Base-by-base conservation (phyloP, 2,329 filamentous ascomycete species). In the Cladobotryum mycophilum region DNA sequence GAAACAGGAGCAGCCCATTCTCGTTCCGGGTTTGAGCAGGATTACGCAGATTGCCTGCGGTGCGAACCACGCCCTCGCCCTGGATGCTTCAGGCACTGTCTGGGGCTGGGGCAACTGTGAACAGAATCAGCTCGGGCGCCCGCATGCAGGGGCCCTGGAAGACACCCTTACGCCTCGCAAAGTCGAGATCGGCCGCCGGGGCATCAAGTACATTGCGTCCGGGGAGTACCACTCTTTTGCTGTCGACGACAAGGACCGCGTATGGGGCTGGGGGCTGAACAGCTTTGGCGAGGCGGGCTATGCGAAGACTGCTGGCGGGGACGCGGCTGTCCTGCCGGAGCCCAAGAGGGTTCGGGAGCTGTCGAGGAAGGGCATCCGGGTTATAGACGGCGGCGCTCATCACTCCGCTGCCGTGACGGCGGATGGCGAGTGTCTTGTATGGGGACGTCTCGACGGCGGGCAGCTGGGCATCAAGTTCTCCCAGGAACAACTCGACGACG, bases 251-350 rank as follows among this genome's bases (percentile, higher is more conserved):
- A 76, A 76, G 13, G 83, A 79, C n/a, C 76, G 78, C 41, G 79
- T 87, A 15, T 87, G 78, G 67, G 73, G 78, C 0, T 89, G 85
- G 84, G 85, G 85, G 3, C 67, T 86, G 38, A 89, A 89, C 69
- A 85, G 81, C 61, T 88, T 82, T 62, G 82, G 81, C 47, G 80
- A 88, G 65, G 85, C 82, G 9, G 86, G 82, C 44, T 18, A 43
- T 43, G 44, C 36, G 13, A 42, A 47, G 20, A 18, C 25, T 12
- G 37, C 37, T 11, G 43, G 38, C 11, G 44, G 37, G 8, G 37
- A 38, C 7, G 30, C 45, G 11, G 42, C 38, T n/a, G 14, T 37
- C 15, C n/a, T 45, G 4, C 25, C 37, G 17, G n/a, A 47, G 34
- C 30, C 38, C 17, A 38, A 14, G 5, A 41, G 43, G 44, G 76